Base-by-base conservation (phyloP, 2,329 filamentous ascomycete genomes). In the Cercospora janseana region DNA sequence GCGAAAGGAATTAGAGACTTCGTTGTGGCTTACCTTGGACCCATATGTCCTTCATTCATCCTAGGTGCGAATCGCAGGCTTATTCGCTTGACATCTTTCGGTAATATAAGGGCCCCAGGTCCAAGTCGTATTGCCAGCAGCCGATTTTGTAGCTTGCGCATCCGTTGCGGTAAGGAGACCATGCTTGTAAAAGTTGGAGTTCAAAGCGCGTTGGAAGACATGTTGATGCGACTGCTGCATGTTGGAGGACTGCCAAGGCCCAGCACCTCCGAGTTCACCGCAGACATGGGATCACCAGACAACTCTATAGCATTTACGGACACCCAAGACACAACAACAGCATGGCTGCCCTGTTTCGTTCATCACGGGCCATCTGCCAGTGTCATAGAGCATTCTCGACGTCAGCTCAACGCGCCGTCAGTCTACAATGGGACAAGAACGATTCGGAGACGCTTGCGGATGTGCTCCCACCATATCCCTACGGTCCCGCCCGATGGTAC, bases 101-200 rank as follows among this genome's bases (percentile, higher is more conserved):
- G 89, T 18, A 98, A 77, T 59, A 88, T 75, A 15, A 88, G 85
- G 34, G 93, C 90, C 49, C 92, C 93, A 23, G 87, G 85, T 52
- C 92, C 93, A 67, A 86, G 77, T 67, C 86, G 83, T 70, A 97
- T 76, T 64, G 78, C 75, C 57, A 93, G 78, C 44, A 94, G 75
- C 86, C 93, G 68, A 53, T 79, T 76, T 69, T 82, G 83, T 67
- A 94, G 75, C 71, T 82, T 82, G 68, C 85, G 82, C 79, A 89
- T 83, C 63, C 88, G 85, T 72, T 82, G 81, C 65, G 80, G 68
- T 72, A 86, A 69, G 58, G 75, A 73, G 45, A 77, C 74, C 79
- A 81, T 81, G 38, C n/a, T 49, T 49, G 28, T 37, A 21, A 15
- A 23, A 13, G 15, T 42, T 32, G 16, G 9, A 15, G 32, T 9